Evolutionary conservation across 495 filamentous ascomycete genomes (phyloP), one percentile per base, ranked within the genome.

Genomic region (Neurospora cerealis): DNA sequence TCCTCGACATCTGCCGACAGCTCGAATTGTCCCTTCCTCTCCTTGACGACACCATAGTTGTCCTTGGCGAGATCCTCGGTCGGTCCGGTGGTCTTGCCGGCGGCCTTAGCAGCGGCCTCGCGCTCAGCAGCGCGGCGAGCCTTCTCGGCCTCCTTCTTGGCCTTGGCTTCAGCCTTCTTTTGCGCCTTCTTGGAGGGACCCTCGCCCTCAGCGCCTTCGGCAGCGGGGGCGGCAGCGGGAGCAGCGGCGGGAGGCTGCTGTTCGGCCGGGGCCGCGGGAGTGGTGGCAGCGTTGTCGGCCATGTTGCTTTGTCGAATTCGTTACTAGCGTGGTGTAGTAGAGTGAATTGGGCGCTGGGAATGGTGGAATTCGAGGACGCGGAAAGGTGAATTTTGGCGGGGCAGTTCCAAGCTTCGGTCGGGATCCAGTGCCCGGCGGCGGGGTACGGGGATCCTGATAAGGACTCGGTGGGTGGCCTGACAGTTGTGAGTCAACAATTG

Each of bases 31-130:
- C 54, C 54, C 54, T 66, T 66, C 54, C 54, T 66, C 54, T 66
- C 54, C 54, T 66, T 66, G 28, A 66, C 28, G 28, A 66, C 28
- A 66, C 92, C 91, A 78, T 93, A 93, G 75, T 91, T 89, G 73
- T 90, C 87, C 78, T 89, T 90, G 70, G 92, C 90, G 37, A 87
- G 90, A 80, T 94, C 92, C 74, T 90, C 90, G 73, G 86, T 84
- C 15, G 84, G 28, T 34, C 54, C 54, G 54, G 54, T 66, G 28
- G 15, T 66, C 28, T 66, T 80, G 32, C 83, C 85, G 32, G 88
- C 82, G n/a, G 82, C 74, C 10, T 80, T 81, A 5, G 79, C 76
- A 32, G 81, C 79, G 60, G 85, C 86, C 69, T 83, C 84, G 36
- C 80, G 79, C 72, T 89, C 86, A 28, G 86, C 86, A 32, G 85